Conservation (phyloP, 148 eudicot genomes). For the Camellia granthamiana region DNA sequence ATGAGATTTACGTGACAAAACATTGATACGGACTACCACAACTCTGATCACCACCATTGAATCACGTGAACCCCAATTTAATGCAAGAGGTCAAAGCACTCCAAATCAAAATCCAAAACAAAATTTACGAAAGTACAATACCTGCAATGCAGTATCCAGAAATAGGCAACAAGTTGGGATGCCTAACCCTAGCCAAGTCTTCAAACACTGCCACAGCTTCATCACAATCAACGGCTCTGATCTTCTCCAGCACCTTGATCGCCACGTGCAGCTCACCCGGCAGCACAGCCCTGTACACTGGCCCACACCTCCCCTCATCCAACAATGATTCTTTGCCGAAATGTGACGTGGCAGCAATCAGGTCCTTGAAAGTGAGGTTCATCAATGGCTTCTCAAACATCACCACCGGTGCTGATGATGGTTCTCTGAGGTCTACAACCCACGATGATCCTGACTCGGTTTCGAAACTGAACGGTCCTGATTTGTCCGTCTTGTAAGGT, state of each 20-base stretch:
- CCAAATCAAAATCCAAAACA: not conserved
- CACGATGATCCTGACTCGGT: conserved; percentile 83
- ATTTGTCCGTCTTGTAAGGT: conserved; percentile 58
- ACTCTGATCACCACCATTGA: not conserved
- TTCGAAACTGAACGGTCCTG: conserved; percentile 91
- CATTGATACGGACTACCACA: not conserved
- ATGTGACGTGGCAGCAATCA: conserved; percentile 80
- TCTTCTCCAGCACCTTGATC: conserved; percentile 74
- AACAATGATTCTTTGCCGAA: conserved; percentile 83
- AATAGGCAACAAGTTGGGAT: conserved; percentile 81
- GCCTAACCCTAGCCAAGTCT: conserved; percentile 56
- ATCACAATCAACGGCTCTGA: conserved; percentile 43
- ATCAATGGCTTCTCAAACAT: conserved; percentile 98
- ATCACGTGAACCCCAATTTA: not conserved
- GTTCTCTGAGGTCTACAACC: conserved; percentile 70
- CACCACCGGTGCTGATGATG: conserved; percentile 64
- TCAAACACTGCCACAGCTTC: conserved; percentile 65
- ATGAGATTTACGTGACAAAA: not conserved
- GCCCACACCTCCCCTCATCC: conserved; percentile 73
- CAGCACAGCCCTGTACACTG: conserved; percentile 77
- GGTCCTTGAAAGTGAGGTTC: conserved; percentile 81
- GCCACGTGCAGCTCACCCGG: conserved; percentile 96
- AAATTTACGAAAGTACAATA: conserved; percentile 7
- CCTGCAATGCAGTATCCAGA: conserved; percentile 98
- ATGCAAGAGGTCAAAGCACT: not conserved